phyloP scores from a whole-genome alignment of 2,329 filamentous ascomycete species.

The Phoma sp. region DNA sequence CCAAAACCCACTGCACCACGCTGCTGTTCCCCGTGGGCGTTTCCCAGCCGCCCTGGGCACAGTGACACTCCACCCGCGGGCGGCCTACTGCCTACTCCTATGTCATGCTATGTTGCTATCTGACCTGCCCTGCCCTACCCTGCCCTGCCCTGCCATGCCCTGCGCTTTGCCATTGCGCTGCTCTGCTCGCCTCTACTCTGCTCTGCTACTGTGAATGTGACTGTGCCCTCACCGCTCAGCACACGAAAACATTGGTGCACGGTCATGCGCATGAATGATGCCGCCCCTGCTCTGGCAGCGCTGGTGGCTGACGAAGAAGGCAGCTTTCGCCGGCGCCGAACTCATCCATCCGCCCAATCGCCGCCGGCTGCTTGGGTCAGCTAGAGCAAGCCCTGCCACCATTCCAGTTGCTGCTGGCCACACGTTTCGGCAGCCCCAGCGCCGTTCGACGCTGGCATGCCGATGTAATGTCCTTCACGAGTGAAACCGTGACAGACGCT shows the following conservation, averaged over 20 bases:
- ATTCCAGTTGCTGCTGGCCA: constrained; percentile 9
- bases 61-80: neutral
- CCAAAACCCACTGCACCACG: neutral
- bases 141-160: constrained; percentile 5
- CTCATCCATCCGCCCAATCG: constrained; percentile 13
- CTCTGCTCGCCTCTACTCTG: neutral
- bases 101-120: too few species aligned
- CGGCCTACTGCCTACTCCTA: neutral
- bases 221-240: constrained; percentile 12
- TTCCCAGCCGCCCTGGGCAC: constrained; percentile 3
- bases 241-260: constrained; percentile 11
- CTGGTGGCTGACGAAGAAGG: constrained; percentile 8
- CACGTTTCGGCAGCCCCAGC: constrained; percentile 5
- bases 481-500: constrained; percentile 17
- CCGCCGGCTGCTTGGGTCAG: constrained; percentile 14
- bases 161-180: neutral
- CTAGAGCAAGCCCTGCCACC: constrained; percentile 16
- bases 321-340: constrained; percentile 13
- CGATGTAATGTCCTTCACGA: constrained; percentile 1
- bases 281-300: constrained; percentile 6
- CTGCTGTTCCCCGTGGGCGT: neutral
- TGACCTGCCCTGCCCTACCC: neutral
- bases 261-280: constrained; percentile 10
- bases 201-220: neutral
- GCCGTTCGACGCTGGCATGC: constrained; percentile 15